Evolutionary conservation across 441 rosid genomes (phyloP).

Genomic region (Gossypium aridum): DNA sequence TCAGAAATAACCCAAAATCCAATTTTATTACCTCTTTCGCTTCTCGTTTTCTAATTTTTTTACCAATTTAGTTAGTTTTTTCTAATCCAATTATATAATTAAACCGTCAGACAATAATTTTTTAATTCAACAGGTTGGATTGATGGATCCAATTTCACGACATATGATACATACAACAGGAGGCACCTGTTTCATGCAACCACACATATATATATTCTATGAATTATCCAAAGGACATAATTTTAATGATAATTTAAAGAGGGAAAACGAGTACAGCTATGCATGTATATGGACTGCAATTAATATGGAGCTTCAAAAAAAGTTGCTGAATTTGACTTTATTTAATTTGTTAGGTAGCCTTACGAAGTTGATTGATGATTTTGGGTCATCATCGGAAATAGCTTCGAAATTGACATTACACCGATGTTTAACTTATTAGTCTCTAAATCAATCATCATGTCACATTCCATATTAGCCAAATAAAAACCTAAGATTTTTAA

Average conservation of each 20-base stretch:
- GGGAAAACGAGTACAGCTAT: background rate
- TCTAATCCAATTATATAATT: no score
- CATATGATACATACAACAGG: no score
- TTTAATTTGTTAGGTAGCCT: background rate
- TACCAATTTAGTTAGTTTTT: no score
- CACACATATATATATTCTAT: no score
- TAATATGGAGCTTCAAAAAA: background rate
- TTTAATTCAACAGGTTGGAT: no score
- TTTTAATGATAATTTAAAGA: background rate
- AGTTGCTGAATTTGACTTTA: background rate
- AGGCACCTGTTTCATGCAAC: no score
- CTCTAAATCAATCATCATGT: background rate
- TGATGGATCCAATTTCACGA: no score
- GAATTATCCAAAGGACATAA: no score
- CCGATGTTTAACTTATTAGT: background rate
- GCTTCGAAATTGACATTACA: background rate
- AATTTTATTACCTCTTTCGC: no score
- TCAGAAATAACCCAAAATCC: no score
- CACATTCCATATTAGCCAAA: background rate
- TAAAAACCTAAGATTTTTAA: background rate
- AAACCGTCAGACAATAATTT: no score
- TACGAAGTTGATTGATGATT: background rate
- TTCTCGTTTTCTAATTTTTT: no score
- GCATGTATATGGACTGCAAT: background rate
- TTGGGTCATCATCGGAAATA: background rate